These are phyloP conservation scores for Hanseniaspora sp. DNA, from an alignment of 1,139 yeast genomes.

Conservation along the genomic window DNA sequence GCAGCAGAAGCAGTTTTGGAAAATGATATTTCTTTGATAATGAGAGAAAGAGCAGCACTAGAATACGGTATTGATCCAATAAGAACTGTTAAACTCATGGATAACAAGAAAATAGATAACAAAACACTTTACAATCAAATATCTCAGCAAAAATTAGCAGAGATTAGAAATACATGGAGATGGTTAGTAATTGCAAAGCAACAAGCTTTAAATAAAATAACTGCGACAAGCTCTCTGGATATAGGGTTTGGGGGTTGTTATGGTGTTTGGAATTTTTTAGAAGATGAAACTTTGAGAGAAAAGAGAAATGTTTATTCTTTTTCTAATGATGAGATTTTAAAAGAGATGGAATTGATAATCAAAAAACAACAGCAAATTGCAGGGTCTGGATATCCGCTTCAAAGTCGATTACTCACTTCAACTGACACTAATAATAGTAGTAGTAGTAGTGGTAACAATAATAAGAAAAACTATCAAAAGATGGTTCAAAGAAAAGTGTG, in stretches of 20 bases:
- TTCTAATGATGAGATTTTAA: constrained; percentile 32
- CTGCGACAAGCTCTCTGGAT: constrained; percentile 58
- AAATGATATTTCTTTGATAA: constrained; percentile 55
- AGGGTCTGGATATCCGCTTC: constrained; percentile 21
- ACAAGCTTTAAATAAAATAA: constrained; percentile 55
- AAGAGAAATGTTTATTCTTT: constrained; percentile 19
- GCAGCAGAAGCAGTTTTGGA: constrained; percentile 34
- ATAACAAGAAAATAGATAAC: constrained; percentile 31
- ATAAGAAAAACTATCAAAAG: constrained; percentile 35
- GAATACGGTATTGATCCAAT: constrained; percentile 70
- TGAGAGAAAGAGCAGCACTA: constrained; percentile 54
- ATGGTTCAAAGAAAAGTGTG: constrained; percentile 63
- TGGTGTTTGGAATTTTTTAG: constrained; percentile 80
- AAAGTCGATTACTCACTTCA: constrained; percentile 19
- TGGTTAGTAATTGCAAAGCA: constrained; percentile 71
- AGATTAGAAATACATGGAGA: constrained; percentile 72
- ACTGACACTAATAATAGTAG: too few relatives aligned
- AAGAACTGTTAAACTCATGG: constrained; percentile 51
- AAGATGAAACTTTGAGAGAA: constrained; percentile 39
- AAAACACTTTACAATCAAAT: constrained; percentile 9
- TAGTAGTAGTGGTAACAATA: background rate
- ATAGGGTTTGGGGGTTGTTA: constrained; percentile 79
- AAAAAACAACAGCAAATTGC: constrained; percentile 23
- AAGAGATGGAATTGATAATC: constrained; percentile 34
- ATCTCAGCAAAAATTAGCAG: constrained; percentile 46